Evolutionary conservation across 805 yeast species (phyloP).

Genomic region (Starmerella bombi): DNA sequence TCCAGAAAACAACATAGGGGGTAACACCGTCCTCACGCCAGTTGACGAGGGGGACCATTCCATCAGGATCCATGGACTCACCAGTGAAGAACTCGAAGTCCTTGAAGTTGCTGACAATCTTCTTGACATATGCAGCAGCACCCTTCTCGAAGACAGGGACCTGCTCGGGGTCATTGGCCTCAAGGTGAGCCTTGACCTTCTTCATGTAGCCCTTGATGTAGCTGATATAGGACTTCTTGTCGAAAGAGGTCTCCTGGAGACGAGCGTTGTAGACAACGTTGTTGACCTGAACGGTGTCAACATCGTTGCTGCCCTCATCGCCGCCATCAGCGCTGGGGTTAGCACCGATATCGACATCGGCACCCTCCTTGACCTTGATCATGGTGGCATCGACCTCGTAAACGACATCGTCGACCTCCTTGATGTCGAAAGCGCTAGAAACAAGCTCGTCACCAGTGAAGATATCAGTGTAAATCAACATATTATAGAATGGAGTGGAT

Average conservation of each 20-base stretch:
- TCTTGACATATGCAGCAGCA: conserved; percentile 91
- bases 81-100: conserved; percentile 99
- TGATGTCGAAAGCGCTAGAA: conserved; percentile 92
- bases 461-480: conserved; percentile 47
- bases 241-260: conserved; percentile 88
- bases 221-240: conserved; percentile 93
- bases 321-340: conserved; percentile 98
- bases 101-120: conserved; percentile 85
- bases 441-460: conserved; percentile 83
- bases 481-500: conserved; percentile 13
- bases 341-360: conserved; percentile 96
- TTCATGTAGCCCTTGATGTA: conserved; percentile 99
- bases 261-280: conserved; percentile 98
- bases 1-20: conserved; percentile 96
- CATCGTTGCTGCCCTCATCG: conserved; percentile 69
- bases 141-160: conserved; percentile 91
- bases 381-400: conserved; percentile 93
- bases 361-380: conserved; percentile 74
- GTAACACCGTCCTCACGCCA: conserved; percentile 99
- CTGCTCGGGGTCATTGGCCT: conserved; percentile 78
- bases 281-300: conserved; percentile 88
- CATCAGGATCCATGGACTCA: conserved; percentile 99
- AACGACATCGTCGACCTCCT: conserved; percentile 77
- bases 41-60: conserved; percentile 93
- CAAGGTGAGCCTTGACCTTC: conserved; percentile 78